phyloP scores from a whole-genome alignment of 805 yeast genomes.

The Saturnispora ahearnii region DNA sequence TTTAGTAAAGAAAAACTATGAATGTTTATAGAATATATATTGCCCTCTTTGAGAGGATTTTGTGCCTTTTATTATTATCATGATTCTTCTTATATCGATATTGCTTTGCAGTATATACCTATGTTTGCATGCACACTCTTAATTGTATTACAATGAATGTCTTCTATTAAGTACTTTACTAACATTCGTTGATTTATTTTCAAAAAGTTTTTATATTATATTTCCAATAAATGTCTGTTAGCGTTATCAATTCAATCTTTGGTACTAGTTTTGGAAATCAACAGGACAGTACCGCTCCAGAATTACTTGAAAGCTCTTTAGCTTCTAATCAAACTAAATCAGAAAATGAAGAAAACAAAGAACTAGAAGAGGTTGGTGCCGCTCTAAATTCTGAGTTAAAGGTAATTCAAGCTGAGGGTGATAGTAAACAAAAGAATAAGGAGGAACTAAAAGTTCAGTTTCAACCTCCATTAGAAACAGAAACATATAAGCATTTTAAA shows the following conservation, averaged over 20 bases:
- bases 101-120: background rate
- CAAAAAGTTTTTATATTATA: no score
- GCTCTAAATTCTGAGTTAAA: no score
- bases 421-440: background rate
- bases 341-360: no score
- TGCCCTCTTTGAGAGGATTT: background rate
- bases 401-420: background rate
- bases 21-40: background rate
- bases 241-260: background rate
- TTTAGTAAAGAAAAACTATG: background rate
- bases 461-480: conserved; percentile 19
- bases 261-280: background rate
- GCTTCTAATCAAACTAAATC: background rate
- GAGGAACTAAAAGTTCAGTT: background rate
- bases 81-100: background rate
- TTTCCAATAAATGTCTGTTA: background rate
- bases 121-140: background rate
- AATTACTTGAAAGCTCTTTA: background rate
- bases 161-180: no score
- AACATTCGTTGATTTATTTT: no score
- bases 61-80: background rate
- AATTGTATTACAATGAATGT: background rate
- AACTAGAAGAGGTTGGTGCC: no score
- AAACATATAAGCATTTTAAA: conserved; percentile 34
- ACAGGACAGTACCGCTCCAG: background rate